Conservation (phyloP, 495 filamentous ascomycete species). For the Penicillium paradoxum region DNA sequence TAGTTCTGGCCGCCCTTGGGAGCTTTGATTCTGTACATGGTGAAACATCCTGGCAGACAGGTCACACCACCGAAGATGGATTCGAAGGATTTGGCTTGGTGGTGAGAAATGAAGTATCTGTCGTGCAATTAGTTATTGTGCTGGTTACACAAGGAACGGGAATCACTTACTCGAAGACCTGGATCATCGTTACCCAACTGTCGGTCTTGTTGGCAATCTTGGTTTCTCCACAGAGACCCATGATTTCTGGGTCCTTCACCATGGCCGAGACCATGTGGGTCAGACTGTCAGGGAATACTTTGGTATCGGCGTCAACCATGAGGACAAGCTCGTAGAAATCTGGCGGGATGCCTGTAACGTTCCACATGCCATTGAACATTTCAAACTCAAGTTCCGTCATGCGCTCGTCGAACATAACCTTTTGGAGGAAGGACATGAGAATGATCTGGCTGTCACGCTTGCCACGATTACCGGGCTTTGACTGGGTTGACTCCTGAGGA, state of each 20-base stretch:
- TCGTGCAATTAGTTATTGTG: constrained; percentile 6
- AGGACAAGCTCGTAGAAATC: constrained; percentile 97
- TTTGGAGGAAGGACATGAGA: constrained; percentile 98
- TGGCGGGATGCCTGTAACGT: constrained; percentile 93
- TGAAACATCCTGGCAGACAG: constrained; percentile 98
- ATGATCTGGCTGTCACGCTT: constrained; percentile 99
- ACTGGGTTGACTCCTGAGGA: constrained; percentile 69
- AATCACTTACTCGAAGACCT: constrained; percentile 80
- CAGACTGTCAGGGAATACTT: constrained; percentile 95
- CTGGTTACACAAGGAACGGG: not conserved
- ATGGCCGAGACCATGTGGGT: constrained; percentile 99
- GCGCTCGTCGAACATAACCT: constrained; percentile 99
- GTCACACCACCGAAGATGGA: constrained; percentile 99
- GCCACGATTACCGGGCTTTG: constrained; percentile 93
- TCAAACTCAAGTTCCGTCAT: constrained; percentile 99
- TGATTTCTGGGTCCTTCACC: constrained; percentile 98
- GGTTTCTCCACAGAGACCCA: constrained; percentile 98
- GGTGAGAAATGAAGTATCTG: constrained; percentile 94
- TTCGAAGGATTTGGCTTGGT: constrained; percentile 94
- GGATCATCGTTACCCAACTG: constrained; percentile 96
- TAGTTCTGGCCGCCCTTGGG: constrained; percentile 98
- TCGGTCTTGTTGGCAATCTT: constrained; percentile 98
- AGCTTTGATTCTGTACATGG: constrained; percentile 99
- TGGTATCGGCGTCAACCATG: constrained; percentile 99
- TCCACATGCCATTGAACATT: constrained; percentile 99